Evolutionary conservation across 192 early-diverging fungal genomes (phyloP), one percentile per base, ranked within the genome.

Genomic region (Backusella morwellensis): DNA sequence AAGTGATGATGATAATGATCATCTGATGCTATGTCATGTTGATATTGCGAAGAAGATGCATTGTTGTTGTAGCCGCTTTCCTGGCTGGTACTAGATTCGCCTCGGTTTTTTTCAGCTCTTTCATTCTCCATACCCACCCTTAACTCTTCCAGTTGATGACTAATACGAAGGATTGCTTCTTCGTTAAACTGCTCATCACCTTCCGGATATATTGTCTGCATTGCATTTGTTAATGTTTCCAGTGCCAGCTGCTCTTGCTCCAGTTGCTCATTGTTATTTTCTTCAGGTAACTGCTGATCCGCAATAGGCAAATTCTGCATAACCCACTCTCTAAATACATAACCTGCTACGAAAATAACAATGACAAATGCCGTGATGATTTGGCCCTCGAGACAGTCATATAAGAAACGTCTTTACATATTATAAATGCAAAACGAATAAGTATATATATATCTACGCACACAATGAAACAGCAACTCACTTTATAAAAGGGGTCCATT

Each of bases 281-380:
- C 67, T 47, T 70, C 26, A 41, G 41, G 21, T 29, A 34, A 67
- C 23, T 68, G 67, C 35, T 71, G 59, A 23, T 80, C 84, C 0
- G 69, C 40, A 63, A 63, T 63, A 26, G 84, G 90, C 6, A 91
- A 88, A 70, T 94, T 91, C 66, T 92, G 87, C 15, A 92, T 82
- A 35, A 97, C 90, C 91, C 96, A 97, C 80, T 99, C 97, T 29
- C 93, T 92, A 74, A 99, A 84, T 42, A 94, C 87, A 74, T 96
- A 92, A 26, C 94, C 85, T 2, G 88, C 86, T n/a, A 97, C 86
- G 72, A 93, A 96, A 7, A 93, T 82, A 36, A 97, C 80, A 19
- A 99, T 84, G 5, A 93, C 90, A 34, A 92, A 76, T 34, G 92
- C 81, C 0, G 91, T 91, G 50, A 99, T 89, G 17, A 95, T 85